phyloP scores from a whole-genome alignment of 2,329 filamentous ascomycete genomes.

The Penicillium sclerotigenum region DNA sequence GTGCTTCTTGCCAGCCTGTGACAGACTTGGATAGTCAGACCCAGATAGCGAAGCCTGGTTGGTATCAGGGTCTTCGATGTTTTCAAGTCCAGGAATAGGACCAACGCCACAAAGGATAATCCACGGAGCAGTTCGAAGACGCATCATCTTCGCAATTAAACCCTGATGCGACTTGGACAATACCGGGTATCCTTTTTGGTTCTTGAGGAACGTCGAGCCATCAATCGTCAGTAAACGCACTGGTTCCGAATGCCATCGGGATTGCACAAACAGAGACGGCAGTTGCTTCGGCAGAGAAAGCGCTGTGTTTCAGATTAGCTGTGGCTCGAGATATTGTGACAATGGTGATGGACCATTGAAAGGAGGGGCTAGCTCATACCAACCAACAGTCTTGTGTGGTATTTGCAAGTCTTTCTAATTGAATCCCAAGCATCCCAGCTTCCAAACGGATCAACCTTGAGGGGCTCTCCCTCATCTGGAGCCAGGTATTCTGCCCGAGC shows the following conservation, averaged over 20 bases:
- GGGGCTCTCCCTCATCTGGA: slow-evolving; percentile 32
- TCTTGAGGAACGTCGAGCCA: slow-evolving; percentile 54
- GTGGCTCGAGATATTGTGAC: background rate
- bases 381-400: slow-evolving; percentile 74
- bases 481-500: slow-evolving; percentile 42
- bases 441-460: slow-evolving; percentile 67
- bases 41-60: slow-evolving; percentile 21
- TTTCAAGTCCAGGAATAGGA: slow-evolving; percentile 49
- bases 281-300: slow-evolving; percentile 58
- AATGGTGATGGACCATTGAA: background rate
- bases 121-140: slow-evolving; percentile 58
- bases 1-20: slow-evolving; percentile 58
- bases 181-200: slow-evolving; percentile 58
- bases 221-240: slow-evolving; percentile 56
- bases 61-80: slow-evolving; percentile 17
- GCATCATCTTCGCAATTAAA: slow-evolving; percentile 56
- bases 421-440: slow-evolving; percentile 94
- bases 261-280: slow-evolving; percentile 55
- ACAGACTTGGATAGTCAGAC: slow-evolving; percentile 63
- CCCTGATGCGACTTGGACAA: slow-evolving; percentile 58
- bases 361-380: slow-evolving; percentile 58
- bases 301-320: slow-evolving; percentile 40
- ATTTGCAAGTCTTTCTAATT: slow-evolving; percentile 80
- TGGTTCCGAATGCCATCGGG: slow-evolving; percentile 63
- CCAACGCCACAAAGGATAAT: slow-evolving; percentile 59